phyloP scores from a whole-genome alignment of 148 eudicot genomes.

The Chenopodium suecicum region DNA sequence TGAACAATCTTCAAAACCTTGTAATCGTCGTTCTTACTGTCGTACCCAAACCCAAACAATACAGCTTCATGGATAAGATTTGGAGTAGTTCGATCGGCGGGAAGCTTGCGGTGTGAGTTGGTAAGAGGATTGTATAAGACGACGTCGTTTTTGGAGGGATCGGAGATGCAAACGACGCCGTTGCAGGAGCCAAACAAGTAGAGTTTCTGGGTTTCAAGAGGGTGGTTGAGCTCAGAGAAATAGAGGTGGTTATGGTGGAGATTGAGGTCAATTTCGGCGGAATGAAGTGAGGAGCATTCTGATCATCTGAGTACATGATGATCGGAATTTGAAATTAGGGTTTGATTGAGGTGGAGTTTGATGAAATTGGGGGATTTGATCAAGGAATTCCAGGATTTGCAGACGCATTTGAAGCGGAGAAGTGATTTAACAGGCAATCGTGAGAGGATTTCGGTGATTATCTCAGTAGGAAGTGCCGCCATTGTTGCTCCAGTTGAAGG shows the following conservation, averaged over 20 bases:
- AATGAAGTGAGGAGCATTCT: neutral
- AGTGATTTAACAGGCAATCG: neutral
- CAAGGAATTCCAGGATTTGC: neutral
- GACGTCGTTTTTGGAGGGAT: neutral
- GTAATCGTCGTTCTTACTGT: too few relatives aligned
- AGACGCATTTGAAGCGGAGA: neutral
- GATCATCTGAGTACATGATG: neutral
- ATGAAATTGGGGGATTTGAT: neutral
- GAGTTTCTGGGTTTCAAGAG: neutral
- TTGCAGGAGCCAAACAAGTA: neutral
- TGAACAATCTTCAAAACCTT: too few relatives aligned
- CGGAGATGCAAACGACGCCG: slow-evolving; percentile 11
- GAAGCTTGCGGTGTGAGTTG: neutral
- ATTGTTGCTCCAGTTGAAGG: neutral
- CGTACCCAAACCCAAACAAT: neutral
- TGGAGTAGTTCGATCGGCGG: neutral
- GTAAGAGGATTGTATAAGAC: slow-evolving; percentile 2
- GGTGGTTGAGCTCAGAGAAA: slow-evolving; percentile 5
- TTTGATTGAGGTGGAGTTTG: neutral
- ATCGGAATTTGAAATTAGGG: neutral
- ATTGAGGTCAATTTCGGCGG: neutral
- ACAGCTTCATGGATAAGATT: neutral
- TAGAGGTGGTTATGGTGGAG: neutral
- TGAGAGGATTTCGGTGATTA: neutral
- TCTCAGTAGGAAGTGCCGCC: neutral